Evolutionary conservation across 208 protist genomes (phyloP), one percentile per base, ranked within the genome.

Genomic region (Wallacemonas collosoma): DNA sequence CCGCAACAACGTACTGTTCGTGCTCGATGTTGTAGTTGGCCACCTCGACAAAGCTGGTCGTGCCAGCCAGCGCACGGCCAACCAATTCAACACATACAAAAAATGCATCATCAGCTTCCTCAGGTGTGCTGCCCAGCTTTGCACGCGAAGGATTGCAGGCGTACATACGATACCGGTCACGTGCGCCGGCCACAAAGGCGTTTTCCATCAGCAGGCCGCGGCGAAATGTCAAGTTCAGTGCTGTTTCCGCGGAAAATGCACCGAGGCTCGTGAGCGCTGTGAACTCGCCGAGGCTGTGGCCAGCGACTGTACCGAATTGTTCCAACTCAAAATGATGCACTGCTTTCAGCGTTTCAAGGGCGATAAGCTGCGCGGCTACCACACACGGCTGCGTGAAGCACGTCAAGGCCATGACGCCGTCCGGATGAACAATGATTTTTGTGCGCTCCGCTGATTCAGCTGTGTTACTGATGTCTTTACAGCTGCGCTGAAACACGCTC

Each of bases 221-320:
- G 50, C 86, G 82, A 56, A 88, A 97, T 14, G 83, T 87, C 35
- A 97, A 70, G 45, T 93, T 83, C 15, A 95, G 58, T 4, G 86
- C 88, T 5, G 77, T 82, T 66, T 95, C 87, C 0, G 90, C 81
- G 6, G 84, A 76, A 71, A 95, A 94, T 9, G 95, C 80, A 26
- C 87, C 90, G 2, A 93, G 73, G 0, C 87, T 87, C 53, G 68
- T 72, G 1, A 97, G 75, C 5, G 90, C 93, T 2, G 88, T 89
- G 71, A 94, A 93, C 73, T 97, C 90, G 39, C 93, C 93, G n/a
- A 97, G 72, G 67, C 93, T 97, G 68, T 97, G 93, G 4, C 93
- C 93, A 15, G 87, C 88, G 17, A 95, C 40, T 17, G 61, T 63
- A 3, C 68, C 17, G 50, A 85, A 55, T 47, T 85, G 38, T 15